Percentiles rank a stretch among this genome's conserved stretches.
These are phyloP conservation scores for Colletotrichum sojae DNA, from an alignment of 2,329 filamentous ascomycete genomes.

Conservation along the genomic window DNA sequence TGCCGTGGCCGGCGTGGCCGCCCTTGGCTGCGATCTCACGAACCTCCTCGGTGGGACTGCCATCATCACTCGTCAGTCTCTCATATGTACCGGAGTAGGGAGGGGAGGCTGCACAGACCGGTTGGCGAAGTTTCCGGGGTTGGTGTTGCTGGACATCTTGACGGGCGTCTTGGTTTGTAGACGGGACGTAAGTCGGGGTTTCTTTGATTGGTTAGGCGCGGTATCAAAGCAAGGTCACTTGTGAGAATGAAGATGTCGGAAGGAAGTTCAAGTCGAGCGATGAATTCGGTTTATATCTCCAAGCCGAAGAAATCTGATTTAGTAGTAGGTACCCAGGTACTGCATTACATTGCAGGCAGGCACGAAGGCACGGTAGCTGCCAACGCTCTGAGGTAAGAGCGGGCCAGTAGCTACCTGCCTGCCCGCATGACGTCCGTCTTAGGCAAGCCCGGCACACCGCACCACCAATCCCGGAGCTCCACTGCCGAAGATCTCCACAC, in stretches of 20 bases:
- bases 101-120: conserved; percentile 20
- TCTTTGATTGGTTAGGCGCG: no score
- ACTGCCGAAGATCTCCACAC: conserved; percentile 17
- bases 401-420: neutral
- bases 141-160: conserved; percentile 6
- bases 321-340: no score
- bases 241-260: fast-evolving
- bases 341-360: neutral
- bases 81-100: no score
- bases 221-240: neutral
- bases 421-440: conserved; percentile 17
- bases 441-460: conserved; percentile 9
- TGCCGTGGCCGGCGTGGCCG: no score
- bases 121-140: conserved; percentile 18
- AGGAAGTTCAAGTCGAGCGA: neutral
- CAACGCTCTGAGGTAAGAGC: neutral
- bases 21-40: no score
- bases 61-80: no score
- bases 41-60: no score
- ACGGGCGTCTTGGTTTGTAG: neutral
- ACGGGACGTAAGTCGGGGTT: neutral
- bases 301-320: neutral
- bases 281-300: conserved; percentile 5
- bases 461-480: conserved; percentile 13
- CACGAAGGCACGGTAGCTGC: neutral